Evolutionary conservation across 2,329 filamentous ascomycete genomes (phyloP).

Genomic region (Fusarium sterilihyphosum): DNA sequence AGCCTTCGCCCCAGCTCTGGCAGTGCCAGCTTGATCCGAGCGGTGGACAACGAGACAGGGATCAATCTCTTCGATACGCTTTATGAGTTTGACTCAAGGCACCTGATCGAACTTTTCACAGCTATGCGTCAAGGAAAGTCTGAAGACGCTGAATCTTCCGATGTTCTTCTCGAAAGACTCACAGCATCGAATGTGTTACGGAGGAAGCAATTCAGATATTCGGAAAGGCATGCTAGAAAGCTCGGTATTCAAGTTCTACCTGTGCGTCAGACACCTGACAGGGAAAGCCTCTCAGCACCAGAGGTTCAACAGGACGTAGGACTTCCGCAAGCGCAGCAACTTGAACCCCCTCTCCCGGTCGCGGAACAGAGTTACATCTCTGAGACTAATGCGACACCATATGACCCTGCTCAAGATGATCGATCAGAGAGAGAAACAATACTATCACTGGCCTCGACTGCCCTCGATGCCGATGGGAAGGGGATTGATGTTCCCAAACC

Average conservation of each 20-base stretch:
- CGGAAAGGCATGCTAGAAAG: neutral
- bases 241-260: neutral
- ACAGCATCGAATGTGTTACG: rapidly evolving
- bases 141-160: rapidly evolving
- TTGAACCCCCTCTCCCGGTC: rapidly evolving
- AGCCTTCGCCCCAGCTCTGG: rapidly evolving
- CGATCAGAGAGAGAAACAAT: neutral
- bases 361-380: neutral
- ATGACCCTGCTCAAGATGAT: neutral
- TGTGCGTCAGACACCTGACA: neutral
- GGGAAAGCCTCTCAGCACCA: rapidly evolving
- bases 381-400: neutral
- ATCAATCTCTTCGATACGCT: neutral
- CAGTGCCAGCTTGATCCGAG: rapidly evolving
- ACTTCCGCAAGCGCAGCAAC: rapidly evolving
- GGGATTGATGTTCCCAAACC: neutral
- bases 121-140: rapidly evolving
- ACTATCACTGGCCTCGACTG: neutral
- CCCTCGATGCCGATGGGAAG: neutral
- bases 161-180: neutral
- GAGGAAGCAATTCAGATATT: neutral
- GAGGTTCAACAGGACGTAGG: rapidly evolving
- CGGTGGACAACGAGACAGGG: neutral
- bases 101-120: neutral
- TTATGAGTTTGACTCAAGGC: neutral